Conservation (phyloP, 495 filamentous ascomycete species). For the Penicillium canariense region DNA sequence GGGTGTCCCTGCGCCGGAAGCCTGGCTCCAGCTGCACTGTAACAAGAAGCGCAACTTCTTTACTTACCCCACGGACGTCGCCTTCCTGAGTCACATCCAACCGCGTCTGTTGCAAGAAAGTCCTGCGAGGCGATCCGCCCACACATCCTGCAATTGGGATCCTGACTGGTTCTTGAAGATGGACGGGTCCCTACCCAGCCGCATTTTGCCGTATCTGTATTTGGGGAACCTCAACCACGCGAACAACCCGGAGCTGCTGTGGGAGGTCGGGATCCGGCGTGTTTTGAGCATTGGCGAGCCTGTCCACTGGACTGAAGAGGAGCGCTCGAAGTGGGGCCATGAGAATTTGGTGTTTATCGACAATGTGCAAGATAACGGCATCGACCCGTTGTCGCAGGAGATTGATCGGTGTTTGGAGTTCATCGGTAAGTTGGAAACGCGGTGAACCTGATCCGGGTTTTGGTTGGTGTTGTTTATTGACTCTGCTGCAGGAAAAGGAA, state of each 20-base stretch:
- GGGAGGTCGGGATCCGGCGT: conserved; percentile 76
- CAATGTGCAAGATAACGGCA: conserved; percentile 92
- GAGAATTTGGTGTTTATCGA: conserved; percentile 78
- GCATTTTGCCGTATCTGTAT: conserved; percentile 92
- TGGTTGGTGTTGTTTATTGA: conserved; percentile 1
- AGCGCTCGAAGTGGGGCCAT: conserved; percentile 63
- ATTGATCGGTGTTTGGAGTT: conserved; percentile 87
- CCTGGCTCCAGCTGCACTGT: conserved; percentile 83
- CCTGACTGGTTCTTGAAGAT: conserved; percentile 80
- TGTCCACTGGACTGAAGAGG: conserved; percentile 70
- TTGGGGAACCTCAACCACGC: conserved; percentile 89
- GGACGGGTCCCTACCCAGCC: conserved; percentile 87
- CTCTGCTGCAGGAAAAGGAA: conserved; percentile 63
- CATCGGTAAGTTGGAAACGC: conserved; percentile 68
- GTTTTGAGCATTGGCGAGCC: conserved; percentile 94
- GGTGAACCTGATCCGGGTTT: neutral
- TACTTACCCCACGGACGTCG: conserved; percentile 86
- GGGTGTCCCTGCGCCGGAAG: conserved; percentile 72
- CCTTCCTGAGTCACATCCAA: conserved; percentile 71
- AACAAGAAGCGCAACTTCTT: conserved; percentile 89
- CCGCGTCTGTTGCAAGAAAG: conserved; percentile 63
- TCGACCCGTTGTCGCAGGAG: conserved; percentile 84
- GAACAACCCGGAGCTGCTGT: conserved; percentile 83
- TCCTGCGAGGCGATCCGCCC: conserved; percentile 26
- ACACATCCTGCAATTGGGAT: conserved; percentile 41